Conservation (phyloP, 2,329 filamentous ascomycete species). For the Bipolaris gigantea region DNA sequence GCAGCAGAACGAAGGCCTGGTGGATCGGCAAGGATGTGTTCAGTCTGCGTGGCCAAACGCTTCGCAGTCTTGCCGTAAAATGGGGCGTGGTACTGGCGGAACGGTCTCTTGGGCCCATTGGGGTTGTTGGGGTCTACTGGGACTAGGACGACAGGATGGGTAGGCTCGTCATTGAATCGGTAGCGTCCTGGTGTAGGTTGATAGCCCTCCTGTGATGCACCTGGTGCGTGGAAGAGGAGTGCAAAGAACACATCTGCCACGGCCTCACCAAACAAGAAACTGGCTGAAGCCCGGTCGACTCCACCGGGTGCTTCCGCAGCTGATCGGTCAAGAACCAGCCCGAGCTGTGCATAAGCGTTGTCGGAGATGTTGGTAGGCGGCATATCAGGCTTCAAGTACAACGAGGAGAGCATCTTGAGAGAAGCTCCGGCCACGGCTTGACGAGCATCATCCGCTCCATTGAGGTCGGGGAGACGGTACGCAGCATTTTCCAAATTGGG, state of each 20-base stretch:
- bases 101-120: slow-evolving; percentile 19
- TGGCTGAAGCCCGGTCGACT: slow-evolving; percentile 17
- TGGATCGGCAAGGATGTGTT: slow-evolving; percentile 17
- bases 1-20: slow-evolving; percentile 12
- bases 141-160: slow-evolving; percentile 25
- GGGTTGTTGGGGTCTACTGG: slow-evolving; percentile 28
- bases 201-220: slow-evolving; percentile 17
- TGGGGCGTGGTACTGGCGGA: slow-evolving; percentile 23
- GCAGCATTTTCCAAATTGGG: slow-evolving; percentile 2
- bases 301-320: slow-evolving; percentile 6
- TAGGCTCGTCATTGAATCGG: slow-evolving; percentile 31
- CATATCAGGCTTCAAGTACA: slow-evolving; percentile 15
- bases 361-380: slow-evolving; percentile 9
- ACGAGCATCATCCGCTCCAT: slow-evolving; percentile 19
- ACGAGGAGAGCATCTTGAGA: slow-evolving; percentile 18
- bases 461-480: slow-evolving; percentile 14
- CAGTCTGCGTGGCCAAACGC: slow-evolving; percentile 21
- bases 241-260: slow-evolving; percentile 23
- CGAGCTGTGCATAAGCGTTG: slow-evolving; percentile 16
- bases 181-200: slow-evolving; percentile 21
- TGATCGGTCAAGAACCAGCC: slow-evolving; percentile 8
- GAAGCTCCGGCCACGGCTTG: slow-evolving; percentile 29
- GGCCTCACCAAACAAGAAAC: slow-evolving; percentile 26
- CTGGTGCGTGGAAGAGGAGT: slow-evolving; percentile 18
- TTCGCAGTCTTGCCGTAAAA: slow-evolving; percentile 30